phyloP scores from a whole-genome alignment of 2,329 filamentous ascomycete genomes.

The Alternaria angustiovoidea region DNA sequence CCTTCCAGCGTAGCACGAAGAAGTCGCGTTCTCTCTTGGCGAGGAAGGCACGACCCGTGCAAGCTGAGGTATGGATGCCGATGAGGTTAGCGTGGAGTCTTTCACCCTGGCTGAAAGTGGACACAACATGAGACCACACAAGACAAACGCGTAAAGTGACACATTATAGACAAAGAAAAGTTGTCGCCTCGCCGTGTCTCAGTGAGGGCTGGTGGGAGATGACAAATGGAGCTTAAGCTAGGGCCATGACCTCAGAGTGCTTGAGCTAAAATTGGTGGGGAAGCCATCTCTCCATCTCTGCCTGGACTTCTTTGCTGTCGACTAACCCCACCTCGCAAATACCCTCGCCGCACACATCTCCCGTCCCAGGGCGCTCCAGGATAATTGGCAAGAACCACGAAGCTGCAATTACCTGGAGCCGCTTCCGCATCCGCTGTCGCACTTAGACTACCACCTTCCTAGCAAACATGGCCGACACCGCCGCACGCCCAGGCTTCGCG shows the following conservation, averaged over 20 bases:
- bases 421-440: constrained; percentile 31
- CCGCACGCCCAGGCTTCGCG: constrained; percentile 29
- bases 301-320: constrained; percentile 13
- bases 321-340: constrained; percentile 17
- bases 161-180: too few species aligned
- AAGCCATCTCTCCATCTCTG: constrained; percentile 23
- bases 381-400: constrained; percentile 47
- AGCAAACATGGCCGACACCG: constrained; percentile 30
- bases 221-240: constrained; percentile 14
- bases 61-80: too few species aligned
- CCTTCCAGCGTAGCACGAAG: not conserved
- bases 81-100: too few species aligned
- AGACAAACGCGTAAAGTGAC: too few species aligned
- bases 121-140: too few species aligned
- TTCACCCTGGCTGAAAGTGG: too few species aligned
- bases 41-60: not conserved
- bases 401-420: constrained; percentile 54
- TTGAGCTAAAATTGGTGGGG: constrained; percentile 15
- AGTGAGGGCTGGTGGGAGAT: not conserved
- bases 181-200: too few species aligned
- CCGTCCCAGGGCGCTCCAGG: constrained; percentile 50
- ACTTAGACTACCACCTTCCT: not conserved
- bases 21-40: not conserved
- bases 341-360: constrained; percentile 26
- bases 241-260: constrained; percentile 12